phyloP scores from a whole-genome alignment of 352 stramenopile species.

The Phytopythium kandeliae region DNA sequence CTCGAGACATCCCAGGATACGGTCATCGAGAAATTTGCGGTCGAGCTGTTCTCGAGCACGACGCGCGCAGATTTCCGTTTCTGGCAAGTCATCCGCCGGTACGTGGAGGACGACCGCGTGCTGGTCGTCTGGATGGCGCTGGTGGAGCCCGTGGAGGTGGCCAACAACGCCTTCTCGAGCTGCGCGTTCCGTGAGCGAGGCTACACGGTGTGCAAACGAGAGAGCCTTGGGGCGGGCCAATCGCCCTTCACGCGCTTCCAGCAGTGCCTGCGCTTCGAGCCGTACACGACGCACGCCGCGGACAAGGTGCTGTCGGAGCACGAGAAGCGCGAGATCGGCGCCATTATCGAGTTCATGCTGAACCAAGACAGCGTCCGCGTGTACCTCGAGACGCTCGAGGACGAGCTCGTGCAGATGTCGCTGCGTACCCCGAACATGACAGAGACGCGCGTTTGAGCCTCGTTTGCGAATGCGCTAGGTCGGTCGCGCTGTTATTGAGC shows the following conservation, averaged over 20 bases:
- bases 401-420: slow-evolving; percentile 17
- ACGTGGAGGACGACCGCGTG: slow-evolving; percentile 30
- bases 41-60: slow-evolving; percentile 2
- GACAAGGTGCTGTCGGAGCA: slow-evolving; percentile 3
- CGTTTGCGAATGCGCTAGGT: too few relatives aligned
- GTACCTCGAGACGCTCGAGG: slow-evolving; percentile 25
- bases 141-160: slow-evolving; percentile 25
- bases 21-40: slow-evolving; percentile 6
- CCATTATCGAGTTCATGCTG: slow-evolving; percentile 25
- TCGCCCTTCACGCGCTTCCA: slow-evolving; percentile 2
- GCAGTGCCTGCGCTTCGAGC: slow-evolving; percentile 1
- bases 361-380: slow-evolving; percentile 17
- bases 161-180: slow-evolving; percentile 31
- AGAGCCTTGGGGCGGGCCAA: neutral
- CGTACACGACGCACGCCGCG: slow-evolving; percentile 7
- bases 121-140: slow-evolving; percentile 29
- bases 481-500: too few relatives aligned
- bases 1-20: slow-evolving; percentile 1
- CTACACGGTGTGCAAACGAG: slow-evolving; percentile 23
- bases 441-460: too few relatives aligned
- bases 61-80: slow-evolving; percentile 19
- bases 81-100: slow-evolving; percentile 32
- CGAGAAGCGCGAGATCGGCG: slow-evolving; percentile 15
- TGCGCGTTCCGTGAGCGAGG: slow-evolving; percentile 27
- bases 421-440: neutral